phyloP scores from a whole-genome alignment of 805 yeast genomes.

The Zygosaccharomyces kombuchaensis region DNA sequence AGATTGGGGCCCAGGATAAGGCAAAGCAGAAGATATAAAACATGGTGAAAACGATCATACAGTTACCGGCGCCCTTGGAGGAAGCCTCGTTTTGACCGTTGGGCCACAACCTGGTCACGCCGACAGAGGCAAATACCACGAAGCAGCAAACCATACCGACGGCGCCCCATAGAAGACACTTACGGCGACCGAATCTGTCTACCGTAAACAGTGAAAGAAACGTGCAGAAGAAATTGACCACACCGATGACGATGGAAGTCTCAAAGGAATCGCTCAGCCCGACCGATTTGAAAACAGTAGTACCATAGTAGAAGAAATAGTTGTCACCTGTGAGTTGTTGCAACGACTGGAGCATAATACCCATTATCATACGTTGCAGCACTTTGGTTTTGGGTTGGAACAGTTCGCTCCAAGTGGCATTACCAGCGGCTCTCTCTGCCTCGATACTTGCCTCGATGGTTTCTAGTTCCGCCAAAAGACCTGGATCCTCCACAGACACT shows the following conservation, averaged over 20 bases:
- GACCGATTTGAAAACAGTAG: slow-evolving; percentile 56
- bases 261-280: slow-evolving; percentile 55
- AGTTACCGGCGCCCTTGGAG: slow-evolving; percentile 56
- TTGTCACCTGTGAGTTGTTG: slow-evolving; percentile 67
- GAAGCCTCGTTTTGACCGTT: slow-evolving; percentile 42
- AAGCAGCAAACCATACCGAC: slow-evolving; percentile 45
- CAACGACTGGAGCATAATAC: slow-evolving; percentile 53
- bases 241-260: slow-evolving; percentile 55
- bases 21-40: slow-evolving; percentile 69
- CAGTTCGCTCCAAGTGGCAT: slow-evolving; percentile 61
- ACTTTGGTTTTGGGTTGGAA: slow-evolving; percentile 64
- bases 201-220: slow-evolving; percentile 47
- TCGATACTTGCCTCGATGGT: slow-evolving; percentile 56
- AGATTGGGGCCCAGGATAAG: slow-evolving; percentile 70
- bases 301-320: slow-evolving; percentile 65
- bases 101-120: slow-evolving; percentile 45
- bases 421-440: slow-evolving; percentile 56
- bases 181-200: slow-evolving; percentile 53
- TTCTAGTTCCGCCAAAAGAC: slow-evolving; percentile 54
- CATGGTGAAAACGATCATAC: slow-evolving; percentile 67
- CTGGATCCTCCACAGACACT: slow-evolving; percentile 48
- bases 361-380: slow-evolving; percentile 43
- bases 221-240: slow-evolving; percentile 57
- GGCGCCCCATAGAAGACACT: slow-evolving; percentile 46
- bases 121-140: slow-evolving; percentile 54